These are phyloP conservation scores for Rugonectria rugulosa DNA, from an alignment of 2,329 filamentous ascomycete genomes.

Conservation along the genomic window DNA sequence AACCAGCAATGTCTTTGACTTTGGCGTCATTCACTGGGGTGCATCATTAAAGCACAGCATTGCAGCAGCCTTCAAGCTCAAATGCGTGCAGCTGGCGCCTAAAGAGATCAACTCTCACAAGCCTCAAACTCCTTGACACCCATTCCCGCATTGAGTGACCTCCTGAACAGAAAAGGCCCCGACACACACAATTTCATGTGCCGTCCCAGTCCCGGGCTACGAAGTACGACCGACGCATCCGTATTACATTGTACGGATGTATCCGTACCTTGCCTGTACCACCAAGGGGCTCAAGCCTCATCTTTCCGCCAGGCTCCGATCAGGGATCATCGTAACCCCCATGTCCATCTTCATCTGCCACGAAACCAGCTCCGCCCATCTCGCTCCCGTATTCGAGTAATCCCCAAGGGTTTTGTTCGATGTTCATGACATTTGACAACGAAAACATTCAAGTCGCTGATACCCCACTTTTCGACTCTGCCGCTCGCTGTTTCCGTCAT, in stretches of 20 bases:
- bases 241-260: too few relatives aligned
- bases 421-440: constrained; percentile 19
- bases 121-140: too few relatives aligned
- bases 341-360: constrained; percentile 11
- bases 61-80: too few relatives aligned
- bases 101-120: too few relatives aligned
- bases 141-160: too few relatives aligned
- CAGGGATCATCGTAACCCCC: constrained; percentile 9
- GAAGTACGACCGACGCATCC: too few relatives aligned
- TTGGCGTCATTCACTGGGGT: too few relatives aligned
- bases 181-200: neutral
- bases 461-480: constrained; percentile 34
- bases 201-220: neutral
- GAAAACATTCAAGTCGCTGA: constrained; percentile 36
- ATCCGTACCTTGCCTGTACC: too few relatives aligned
- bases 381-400: constrained; percentile 15
- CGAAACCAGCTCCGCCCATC: constrained; percentile 15
- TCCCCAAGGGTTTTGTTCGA: neutral
- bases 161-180: neutral
- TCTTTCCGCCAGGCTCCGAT: neutral
- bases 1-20: neutral
- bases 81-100: too few relatives aligned
- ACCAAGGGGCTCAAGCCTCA: neutral
- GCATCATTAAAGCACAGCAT: too few relatives aligned
- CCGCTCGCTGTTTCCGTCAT: constrained; percentile 23